Evolutionary conservation across 2,329 filamentous ascomycete genomes (phyloP).

Genomic region (Chrysoporthe deuterocubensis): DNA sequence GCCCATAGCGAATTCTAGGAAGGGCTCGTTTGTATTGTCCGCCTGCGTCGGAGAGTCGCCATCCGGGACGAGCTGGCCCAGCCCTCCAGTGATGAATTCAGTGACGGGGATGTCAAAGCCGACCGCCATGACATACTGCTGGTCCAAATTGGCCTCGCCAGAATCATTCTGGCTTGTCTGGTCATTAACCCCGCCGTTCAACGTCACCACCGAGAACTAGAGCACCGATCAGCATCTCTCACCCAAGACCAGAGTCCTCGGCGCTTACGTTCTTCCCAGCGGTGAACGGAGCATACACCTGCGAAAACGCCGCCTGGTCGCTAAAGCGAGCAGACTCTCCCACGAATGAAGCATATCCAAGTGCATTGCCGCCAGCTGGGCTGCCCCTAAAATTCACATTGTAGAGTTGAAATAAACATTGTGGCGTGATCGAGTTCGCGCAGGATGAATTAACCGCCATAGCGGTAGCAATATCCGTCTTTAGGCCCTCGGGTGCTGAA

Average conservation of each 20-base stretch:
- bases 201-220: slow-evolving; percentile 43
- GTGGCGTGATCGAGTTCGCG: slow-evolving; percentile 46
- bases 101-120: slow-evolving; percentile 34
- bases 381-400: slow-evolving; percentile 51
- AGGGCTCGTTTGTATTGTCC: slow-evolving; percentile 67
- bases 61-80: slow-evolving; percentile 41
- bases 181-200: slow-evolving; percentile 46
- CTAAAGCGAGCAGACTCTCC: slow-evolving; percentile 52
- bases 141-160: slow-evolving; percentile 36
- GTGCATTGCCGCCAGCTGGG: slow-evolving; percentile 48
- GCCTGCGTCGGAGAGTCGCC: slow-evolving; percentile 32
- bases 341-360: slow-evolving; percentile 57
- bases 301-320: slow-evolving; percentile 46
- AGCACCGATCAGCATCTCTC: neutral
- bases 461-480: neutral
- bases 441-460: slow-evolving; percentile 28
- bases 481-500: slow-evolving; percentile 27
- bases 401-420: slow-evolving; percentile 54
- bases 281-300: slow-evolving; percentile 44
- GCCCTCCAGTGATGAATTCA: slow-evolving; percentile 38
- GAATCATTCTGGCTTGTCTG: slow-evolving; percentile 38
- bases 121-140: slow-evolving; percentile 31
- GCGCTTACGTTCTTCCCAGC: slow-evolving; percentile 39
- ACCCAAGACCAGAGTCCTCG: accelerated
- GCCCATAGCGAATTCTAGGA: slow-evolving; percentile 65